phyloP scores from a whole-genome alignment of 768 basidiomycete genomes.

The Leccinum variicolor region DNA sequence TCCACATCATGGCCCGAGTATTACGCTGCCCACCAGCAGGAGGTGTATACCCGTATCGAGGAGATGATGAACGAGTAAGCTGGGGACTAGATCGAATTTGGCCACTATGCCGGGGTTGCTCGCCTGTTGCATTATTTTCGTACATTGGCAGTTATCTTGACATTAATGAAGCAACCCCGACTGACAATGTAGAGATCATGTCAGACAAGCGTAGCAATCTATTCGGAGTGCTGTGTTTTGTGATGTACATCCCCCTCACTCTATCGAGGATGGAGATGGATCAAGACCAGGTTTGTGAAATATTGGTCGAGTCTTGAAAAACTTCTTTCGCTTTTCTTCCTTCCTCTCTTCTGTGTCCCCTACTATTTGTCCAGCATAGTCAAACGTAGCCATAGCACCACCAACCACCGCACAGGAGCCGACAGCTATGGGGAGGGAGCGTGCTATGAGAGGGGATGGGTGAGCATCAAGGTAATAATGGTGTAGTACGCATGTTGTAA shows the following conservation, averaged over 20 bases:
- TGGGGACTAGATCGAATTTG: conserved; percentile 5
- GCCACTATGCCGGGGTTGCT: not conserved
- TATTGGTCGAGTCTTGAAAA: conserved; percentile 73
- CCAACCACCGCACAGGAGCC: conserved; percentile 79
- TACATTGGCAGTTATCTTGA: conserved; percentile 3
- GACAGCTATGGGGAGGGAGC: conserved; percentile 79
- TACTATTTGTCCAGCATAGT: conserved; percentile 67
- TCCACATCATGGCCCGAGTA: conserved; percentile 49
- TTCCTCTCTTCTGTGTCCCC: conserved; percentile 43
- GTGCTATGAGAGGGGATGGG: conserved; percentile 44
- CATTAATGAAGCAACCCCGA: not conserved
- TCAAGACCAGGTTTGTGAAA: conserved; percentile 27
- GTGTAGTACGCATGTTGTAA: not conserved
- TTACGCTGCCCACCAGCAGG: conserved; percentile 41
- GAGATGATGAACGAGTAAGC: conserved; percentile 22
- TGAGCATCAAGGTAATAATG: conserved; percentile 10
- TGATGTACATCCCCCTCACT: conserved; percentile 15
- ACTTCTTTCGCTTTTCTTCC: conserved; percentile 72
- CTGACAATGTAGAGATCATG: not conserved
- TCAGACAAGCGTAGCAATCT: conserved; percentile 9
- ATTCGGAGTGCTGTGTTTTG: conserved; percentile 10
- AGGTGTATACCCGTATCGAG: conserved; percentile 42
- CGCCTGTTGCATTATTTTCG: not conserved
- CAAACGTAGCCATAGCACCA: conserved; percentile 75
- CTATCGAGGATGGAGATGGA: conserved; percentile 14